Evolutionary conservation across 2,329 filamentous ascomycete species (phyloP), one percentile per base, ranked within the genome.

Genomic region (Zymoseptoria brevis): DNA sequence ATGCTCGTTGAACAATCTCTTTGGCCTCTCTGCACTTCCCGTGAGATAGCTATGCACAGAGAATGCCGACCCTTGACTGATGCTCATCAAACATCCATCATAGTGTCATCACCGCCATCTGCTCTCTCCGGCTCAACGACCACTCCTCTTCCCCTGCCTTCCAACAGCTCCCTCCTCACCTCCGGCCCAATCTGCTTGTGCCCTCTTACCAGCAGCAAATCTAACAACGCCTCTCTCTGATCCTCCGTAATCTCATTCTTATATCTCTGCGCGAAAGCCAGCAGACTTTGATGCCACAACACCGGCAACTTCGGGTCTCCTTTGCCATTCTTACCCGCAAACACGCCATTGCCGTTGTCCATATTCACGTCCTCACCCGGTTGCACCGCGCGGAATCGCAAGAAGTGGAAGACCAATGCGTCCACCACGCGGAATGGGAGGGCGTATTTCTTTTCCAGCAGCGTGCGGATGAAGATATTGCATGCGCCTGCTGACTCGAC

Each of bases 371-470:
- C 79, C 4, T 73, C 75, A 30, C 78, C 78, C 2, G 85, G 82
- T 62, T 89, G 86, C 24, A 84, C 81, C 56, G 83, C 88, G 35
- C 89, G 83, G 79, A 96, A 96, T 16, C 94, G 87, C 62, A 97
- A 75, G 75, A 99, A 99, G 75, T 99, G 93, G 78, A 97, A 97
- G 8, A 99, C 94, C 1, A 97, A 79, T 1, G 91, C 87, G 68
- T 99, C 94, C 54, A 99, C 86, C 57, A 96, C 93, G 75, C 96
- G 93, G 77, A 89, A 96, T 0, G 93, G 94, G 9, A 99, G 80
- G 0, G 94, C 94, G 68, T 99, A 97, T 72, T 95, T 95, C 82
- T 99, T 99, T 75, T 96, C 93, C 3, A 99, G 79, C 45, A 99
- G 82, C 0, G 90, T 86, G 71, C 90, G 90, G 76, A 99, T 96